Evolutionary conservation across 345 rosid species (phyloP).

Genomic region (Camelina neglecta): DNA sequence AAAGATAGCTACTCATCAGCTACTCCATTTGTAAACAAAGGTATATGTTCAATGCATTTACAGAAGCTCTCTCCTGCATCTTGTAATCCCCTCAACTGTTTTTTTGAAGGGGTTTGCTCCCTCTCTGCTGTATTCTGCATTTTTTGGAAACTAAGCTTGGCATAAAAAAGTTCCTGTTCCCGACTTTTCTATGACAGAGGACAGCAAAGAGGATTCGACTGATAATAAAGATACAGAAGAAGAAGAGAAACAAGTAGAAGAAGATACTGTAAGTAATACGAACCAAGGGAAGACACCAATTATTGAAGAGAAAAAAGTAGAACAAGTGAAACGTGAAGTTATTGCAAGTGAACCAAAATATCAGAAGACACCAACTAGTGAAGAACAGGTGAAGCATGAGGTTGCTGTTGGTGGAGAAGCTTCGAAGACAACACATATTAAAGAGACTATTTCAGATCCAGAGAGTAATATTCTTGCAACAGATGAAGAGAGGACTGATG

Average conservation of each 20-base stretch:
- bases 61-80: constrained; percentile 8
- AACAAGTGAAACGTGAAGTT: constrained; percentile 29
- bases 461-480: constrained; percentile 26
- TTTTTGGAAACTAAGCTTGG: constrained; percentile 16
- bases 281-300: constrained; percentile 30
- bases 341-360: constrained; percentile 16
- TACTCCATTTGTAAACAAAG: constrained; percentile 31
- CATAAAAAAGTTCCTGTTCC: background rate
- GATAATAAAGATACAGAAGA: constrained; percentile 28
- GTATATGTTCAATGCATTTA: constrained; percentile 16
- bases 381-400: constrained; percentile 34
- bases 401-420: constrained; percentile 29
- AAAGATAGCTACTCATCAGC: constrained; percentile 37
- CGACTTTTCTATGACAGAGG: constrained; percentile 18
- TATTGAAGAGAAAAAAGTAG: constrained; percentile 22
- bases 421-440: constrained; percentile 14
- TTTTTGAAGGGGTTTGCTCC: constrained; percentile 2
- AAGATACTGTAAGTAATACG: constrained; percentile 20
- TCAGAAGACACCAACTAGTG: constrained; percentile 25
- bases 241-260: constrained; percentile 38
- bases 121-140: constrained; percentile 15
- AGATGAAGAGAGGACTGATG: constrained; percentile 34
- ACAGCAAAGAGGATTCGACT: constrained; percentile 22
- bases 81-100: background rate
- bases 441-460: constrained; percentile 17